phyloP scores from a whole-genome alignment of 352 stramenopile genomes.

The Vaucheria bursata region DNA sequence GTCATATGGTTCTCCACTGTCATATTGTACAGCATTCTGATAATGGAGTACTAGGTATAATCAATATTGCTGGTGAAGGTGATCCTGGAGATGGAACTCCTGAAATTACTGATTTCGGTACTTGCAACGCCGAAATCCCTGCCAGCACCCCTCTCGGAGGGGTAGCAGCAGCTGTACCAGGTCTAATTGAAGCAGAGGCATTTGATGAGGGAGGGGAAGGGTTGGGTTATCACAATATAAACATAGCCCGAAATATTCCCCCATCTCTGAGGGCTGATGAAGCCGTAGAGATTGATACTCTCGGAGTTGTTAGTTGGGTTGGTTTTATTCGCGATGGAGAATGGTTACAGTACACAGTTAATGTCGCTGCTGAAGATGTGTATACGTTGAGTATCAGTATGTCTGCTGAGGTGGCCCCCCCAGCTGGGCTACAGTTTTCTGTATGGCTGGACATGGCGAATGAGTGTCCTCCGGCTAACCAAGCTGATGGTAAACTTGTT shows the following conservation, averaged over 20 bases:
- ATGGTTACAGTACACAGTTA: slow-evolving; percentile 7
- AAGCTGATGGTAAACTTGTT: not conserved
- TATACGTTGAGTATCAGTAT: not conserved
- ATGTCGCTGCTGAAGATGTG: not conserved
- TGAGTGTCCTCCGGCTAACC: not conserved
- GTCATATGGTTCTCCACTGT: slow-evolving; percentile 1
- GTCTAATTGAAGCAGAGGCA: slow-evolving; percentile 15
- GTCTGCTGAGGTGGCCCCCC: not conserved
- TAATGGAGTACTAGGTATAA: not conserved
- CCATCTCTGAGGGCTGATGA: not conserved
- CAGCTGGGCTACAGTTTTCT: not conserved
- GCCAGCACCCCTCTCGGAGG: not conserved
- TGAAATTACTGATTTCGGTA: not conserved
- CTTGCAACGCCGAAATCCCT: not conserved
- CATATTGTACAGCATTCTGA: not conserved
- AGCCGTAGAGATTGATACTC: not conserved
- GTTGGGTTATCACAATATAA: slow-evolving; percentile 10
- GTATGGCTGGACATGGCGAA: not conserved
- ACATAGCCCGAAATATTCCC: not conserved
- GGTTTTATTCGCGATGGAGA: not conserved
- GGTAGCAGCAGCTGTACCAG: slow-evolving; percentile 1
- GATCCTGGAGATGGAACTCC: not conserved
- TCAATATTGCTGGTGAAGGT: not conserved
- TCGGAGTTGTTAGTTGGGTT: not conserved
- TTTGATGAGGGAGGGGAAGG: slow-evolving; percentile 25